These are phyloP conservation scores for Suhomyces taliae DNA, from an alignment of 1,139 yeast genomes.

Conservation along the genomic window DNA sequence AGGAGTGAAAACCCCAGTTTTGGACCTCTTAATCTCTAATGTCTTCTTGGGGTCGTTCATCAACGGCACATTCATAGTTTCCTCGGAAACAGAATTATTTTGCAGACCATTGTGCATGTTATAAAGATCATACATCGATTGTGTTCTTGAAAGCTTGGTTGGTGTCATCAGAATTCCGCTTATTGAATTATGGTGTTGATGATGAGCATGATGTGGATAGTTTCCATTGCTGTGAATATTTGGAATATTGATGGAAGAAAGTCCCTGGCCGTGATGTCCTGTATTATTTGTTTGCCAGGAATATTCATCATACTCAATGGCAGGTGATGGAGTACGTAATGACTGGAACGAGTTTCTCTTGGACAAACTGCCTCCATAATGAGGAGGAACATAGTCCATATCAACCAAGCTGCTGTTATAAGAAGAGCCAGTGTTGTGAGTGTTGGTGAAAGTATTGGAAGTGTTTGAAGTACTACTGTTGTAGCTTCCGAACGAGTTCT, in stretches of 20 bases:
- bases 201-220: not conserved
- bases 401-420: constrained; percentile 7
- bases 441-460: constrained; percentile 5
- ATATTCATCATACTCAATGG: constrained; percentile 46
- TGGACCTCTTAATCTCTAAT: constrained; percentile 28
- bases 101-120: constrained; percentile 13
- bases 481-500: constrained; percentile 28
- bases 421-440: constrained; percentile 5
- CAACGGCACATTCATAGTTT: constrained; percentile 1
- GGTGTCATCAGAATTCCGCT: constrained; percentile 14
- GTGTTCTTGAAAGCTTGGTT: constrained; percentile 34
- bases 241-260: constrained; percentile 2
- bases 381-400: constrained; percentile 19
- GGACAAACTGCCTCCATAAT: constrained; percentile 19
- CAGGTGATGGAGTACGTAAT: constrained; percentile 49
- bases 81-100: constrained; percentile 2
- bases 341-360: constrained; percentile 32
- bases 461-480: constrained; percentile 8
- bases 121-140: constrained; percentile 40
- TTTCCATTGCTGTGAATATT: not conserved
- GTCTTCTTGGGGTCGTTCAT: constrained; percentile 8
- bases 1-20: constrained; percentile 28
- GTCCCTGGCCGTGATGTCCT: not conserved
- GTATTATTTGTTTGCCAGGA: constrained; percentile 24
- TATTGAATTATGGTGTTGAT: not conserved